These are phyloP conservation scores for Erythrophleum ivorense DNA, from an alignment of 331 rosid species.

Conservation along the genomic window DNA sequence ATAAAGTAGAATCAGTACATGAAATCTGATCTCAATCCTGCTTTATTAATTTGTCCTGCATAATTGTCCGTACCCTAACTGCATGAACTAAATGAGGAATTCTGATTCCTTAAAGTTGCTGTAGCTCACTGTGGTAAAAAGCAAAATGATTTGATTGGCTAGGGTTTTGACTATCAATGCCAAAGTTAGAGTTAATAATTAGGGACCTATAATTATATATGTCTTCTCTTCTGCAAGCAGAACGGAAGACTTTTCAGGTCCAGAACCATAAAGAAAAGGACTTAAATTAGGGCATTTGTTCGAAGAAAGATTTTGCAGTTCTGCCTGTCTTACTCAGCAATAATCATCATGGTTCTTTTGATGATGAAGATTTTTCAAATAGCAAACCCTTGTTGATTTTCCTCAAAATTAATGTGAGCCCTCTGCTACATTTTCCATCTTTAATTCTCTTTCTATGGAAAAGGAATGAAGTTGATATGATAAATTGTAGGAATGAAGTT, in stretches of 20 bases:
- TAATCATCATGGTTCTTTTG: not conserved
- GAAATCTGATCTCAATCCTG: slow-evolving; percentile 24
- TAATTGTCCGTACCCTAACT: slow-evolving; percentile 29
- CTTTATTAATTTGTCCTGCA: slow-evolving; percentile 18
- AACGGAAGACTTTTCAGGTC: not conserved
- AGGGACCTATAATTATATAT: not conserved
- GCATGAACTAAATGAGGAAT: slow-evolving; percentile 22
- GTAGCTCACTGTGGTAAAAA: not conserved
- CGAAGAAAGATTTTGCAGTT: slow-evolving; percentile 5
- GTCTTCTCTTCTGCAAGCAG: not conserved
- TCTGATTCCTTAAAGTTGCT: slow-evolving; percentile 13
- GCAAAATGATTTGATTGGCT: not conserved
- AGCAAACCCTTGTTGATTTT: not conserved
- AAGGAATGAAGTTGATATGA: no score
- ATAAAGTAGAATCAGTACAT: not conserved
- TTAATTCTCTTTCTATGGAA: not conserved
- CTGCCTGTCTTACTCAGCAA: not conserved
- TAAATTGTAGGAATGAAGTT: no score
- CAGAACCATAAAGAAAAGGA: slow-evolving; percentile 26
- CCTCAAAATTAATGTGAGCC: not conserved
- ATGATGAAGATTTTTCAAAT: not conserved
- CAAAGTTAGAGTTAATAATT: not conserved
- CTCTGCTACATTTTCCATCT: not conserved
- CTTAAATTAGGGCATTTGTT: slow-evolving; percentile 1
- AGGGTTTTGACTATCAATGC: slow-evolving; percentile 35